A percentile compares a stretch with the other conserved stretches of the same genome.
Conservation (phyloP, 352 stramenopile species). For the Achlya hypogyna region DNA sequence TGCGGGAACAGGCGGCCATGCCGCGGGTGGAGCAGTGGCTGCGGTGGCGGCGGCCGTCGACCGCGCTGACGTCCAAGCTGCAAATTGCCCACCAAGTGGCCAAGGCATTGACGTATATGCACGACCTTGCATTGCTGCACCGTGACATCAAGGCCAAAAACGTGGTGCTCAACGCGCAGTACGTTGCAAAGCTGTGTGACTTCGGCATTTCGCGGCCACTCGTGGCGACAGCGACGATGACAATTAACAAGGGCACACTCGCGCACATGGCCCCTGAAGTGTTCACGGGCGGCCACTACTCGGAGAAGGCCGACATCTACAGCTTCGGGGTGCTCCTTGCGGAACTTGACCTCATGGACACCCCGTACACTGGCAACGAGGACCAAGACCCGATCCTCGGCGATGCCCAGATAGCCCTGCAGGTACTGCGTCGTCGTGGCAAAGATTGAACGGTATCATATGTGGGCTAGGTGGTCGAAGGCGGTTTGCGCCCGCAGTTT, state of each 20-base stretch:
- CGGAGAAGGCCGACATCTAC: slow-evolving; percentile 31
- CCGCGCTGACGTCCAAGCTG: neutral
- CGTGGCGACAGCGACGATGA: neutral
- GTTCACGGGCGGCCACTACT: slow-evolving; percentile 32
- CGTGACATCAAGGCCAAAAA: slow-evolving; percentile 14
- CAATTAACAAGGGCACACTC: neutral
- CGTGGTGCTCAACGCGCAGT: slow-evolving; percentile 3
- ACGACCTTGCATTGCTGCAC: neutral
- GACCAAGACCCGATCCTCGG: neutral
- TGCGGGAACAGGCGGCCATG: slow-evolving; percentile 18
- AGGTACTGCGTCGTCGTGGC: slow-evolving; percentile 13
- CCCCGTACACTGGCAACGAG: slow-evolving; percentile 1
- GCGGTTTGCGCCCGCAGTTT: neutral
- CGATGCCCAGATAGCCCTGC: slow-evolving; percentile 1
- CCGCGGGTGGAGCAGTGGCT: neutral
- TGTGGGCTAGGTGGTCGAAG: neutral
- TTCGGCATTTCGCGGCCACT: neutral
- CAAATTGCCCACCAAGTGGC: neutral
- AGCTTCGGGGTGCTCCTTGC: slow-evolving; percentile 27
- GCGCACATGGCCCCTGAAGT: slow-evolving; percentile 8
- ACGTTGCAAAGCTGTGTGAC: slow-evolving; percentile 4
- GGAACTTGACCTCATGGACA: slow-evolving; percentile 24
- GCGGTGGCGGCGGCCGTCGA: neutral
- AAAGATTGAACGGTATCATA: slow-evolving; percentile 23
- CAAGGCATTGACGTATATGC: neutral